Percentiles rank a stretch among this genome's conserved stretches.
phyloP scores from a whole-genome alignment of 192 early-diverging fungal species.

The Podila clonocystis region DNA sequence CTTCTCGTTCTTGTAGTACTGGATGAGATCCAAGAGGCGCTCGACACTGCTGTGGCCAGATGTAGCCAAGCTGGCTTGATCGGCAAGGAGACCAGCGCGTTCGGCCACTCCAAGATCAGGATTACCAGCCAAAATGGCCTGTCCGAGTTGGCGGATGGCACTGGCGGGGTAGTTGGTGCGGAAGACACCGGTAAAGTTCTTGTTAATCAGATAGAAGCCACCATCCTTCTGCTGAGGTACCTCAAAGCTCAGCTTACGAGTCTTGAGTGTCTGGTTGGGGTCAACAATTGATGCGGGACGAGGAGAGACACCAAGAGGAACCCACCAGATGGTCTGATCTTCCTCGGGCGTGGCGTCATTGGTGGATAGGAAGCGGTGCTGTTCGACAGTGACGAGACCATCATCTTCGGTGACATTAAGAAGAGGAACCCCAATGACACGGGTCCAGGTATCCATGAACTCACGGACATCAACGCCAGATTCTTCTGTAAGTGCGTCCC shows the following conservation, averaged over 20 bases:
- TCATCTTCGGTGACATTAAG: slow-evolving; percentile 63
- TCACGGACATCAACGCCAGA: slow-evolving; percentile 66
- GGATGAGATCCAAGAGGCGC: slow-evolving; percentile 77
- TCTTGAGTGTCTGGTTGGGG: slow-evolving; percentile 44
- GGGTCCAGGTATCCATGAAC: slow-evolving; percentile 81
- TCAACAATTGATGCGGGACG: slow-evolving; percentile 32
- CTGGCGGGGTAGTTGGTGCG: slow-evolving; percentile 77
- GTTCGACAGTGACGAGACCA: slow-evolving; percentile 62
- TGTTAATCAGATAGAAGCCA: slow-evolving; percentile 84
- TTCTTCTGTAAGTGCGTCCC: slow-evolving; percentile 66
- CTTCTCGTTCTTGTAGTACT: slow-evolving; percentile 75
- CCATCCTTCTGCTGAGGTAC: slow-evolving; percentile 55
- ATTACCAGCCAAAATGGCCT: slow-evolving; percentile 58
- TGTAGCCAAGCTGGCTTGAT: slow-evolving; percentile 77
- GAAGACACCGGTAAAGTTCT: slow-evolving; percentile 80
- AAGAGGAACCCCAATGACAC: slow-evolving; percentile 72
- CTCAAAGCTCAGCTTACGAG: slow-evolving; percentile 49
- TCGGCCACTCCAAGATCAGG: slow-evolving; percentile 68
- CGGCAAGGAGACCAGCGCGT: slow-evolving; percentile 81
- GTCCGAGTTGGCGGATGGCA: slow-evolving; percentile 57
- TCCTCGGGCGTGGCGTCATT: slow-evolving; percentile 69
- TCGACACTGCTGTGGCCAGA: slow-evolving; percentile 80
- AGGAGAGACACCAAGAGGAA: slow-evolving; percentile 77
- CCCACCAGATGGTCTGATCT: slow-evolving; percentile 76
- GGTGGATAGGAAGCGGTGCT: slow-evolving; percentile 75